Evolutionary conservation across 208 protist genomes (phyloP), one percentile per base, ranked within the genome.

Genomic region (Trypanosoma rangeli): DNA sequence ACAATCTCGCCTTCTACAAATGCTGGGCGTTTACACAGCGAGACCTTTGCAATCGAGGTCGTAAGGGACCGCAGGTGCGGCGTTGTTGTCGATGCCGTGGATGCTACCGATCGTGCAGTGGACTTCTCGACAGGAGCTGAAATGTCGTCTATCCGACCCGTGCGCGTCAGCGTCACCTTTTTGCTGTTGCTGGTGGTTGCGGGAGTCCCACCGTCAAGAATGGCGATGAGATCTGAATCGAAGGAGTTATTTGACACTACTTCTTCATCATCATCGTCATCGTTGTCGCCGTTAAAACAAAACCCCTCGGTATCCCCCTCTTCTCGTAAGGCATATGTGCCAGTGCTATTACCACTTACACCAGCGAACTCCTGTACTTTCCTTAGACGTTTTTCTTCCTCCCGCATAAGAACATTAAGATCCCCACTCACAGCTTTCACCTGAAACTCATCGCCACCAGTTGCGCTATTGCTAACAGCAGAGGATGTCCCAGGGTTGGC

Each of bases 371-470:
- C 46, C 15, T 66, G 49, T 7, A 33, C 4, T 55, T 70, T 59
- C 60, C 68, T 68, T 5, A 66, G 52, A 37, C 78, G 81, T 76
- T 82, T 70, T 52, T 80, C 64, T 56, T 89, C 83, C 54, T 93
- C 76, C 31, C 60, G 79, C 37, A 93, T 73, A 53, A 93, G 82
- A 60, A 68, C 63, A 18, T 63, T 82, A 29, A 93, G 80, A 60
- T 93, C 85, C 0, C 87, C 87, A 67, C 87, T 93, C 70, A 69
- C 72, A 76, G 85, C 90, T 66, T 69, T 73, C 48, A 93, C 63
- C 33, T 80, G 62, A 61, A 76, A 75, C 13, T 85, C 78, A 48
- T 57, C 50, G 22, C 33, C 22, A 62, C 57, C 20, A 57, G 46
- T 16, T 68, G 31, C 44, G 56, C 29, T 20, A 48, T 42, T 35